These are phyloP conservation scores for Macrophomina tecta DNA, from an alignment of 2,329 filamentous ascomycete genomes.

Conservation along the genomic window DNA sequence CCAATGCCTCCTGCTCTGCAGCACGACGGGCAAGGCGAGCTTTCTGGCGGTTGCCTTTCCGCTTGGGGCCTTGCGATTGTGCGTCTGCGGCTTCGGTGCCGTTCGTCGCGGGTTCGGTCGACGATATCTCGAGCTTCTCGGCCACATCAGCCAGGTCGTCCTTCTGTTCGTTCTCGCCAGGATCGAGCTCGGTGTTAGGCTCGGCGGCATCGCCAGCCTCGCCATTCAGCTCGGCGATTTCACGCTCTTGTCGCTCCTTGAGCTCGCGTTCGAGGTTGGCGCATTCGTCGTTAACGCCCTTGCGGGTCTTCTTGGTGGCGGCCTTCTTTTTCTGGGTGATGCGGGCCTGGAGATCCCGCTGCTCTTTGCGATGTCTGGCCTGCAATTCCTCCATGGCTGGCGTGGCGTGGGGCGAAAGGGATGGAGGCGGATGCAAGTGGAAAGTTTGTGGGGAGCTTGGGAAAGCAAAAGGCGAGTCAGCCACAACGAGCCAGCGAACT, in stretches of 20 bases:
- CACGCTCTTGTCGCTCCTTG: constrained; percentile 59
- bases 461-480: not conserved
- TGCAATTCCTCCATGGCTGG: constrained; percentile 74
- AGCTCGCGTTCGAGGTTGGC: constrained; percentile 63
- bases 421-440: not conserved
- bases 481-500: not conserved
- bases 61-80: constrained; percentile 44
- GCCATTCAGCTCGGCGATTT: constrained; percentile 52
- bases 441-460: not conserved
- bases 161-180: constrained; percentile 22
- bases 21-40: constrained; percentile 87
- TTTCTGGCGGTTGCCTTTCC: constrained; percentile 90
- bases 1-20: constrained; percentile 77
- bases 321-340: constrained; percentile 97
- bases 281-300: constrained; percentile 67
- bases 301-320: constrained; percentile 80
- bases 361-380: constrained; percentile 83
- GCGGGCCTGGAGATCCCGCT: constrained; percentile 81
- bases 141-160: constrained; percentile 25
- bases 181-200: not conserved
- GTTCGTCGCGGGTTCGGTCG: constrained; percentile 23
- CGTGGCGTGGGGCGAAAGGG: not conserved
- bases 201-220: constrained; percentile 41
- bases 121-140: constrained; percentile 32
- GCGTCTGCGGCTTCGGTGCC: not conserved